Base-by-base conservation (phyloP, 192 early-diverging fungal species). In the Entophlyctis luteolus region DNA sequence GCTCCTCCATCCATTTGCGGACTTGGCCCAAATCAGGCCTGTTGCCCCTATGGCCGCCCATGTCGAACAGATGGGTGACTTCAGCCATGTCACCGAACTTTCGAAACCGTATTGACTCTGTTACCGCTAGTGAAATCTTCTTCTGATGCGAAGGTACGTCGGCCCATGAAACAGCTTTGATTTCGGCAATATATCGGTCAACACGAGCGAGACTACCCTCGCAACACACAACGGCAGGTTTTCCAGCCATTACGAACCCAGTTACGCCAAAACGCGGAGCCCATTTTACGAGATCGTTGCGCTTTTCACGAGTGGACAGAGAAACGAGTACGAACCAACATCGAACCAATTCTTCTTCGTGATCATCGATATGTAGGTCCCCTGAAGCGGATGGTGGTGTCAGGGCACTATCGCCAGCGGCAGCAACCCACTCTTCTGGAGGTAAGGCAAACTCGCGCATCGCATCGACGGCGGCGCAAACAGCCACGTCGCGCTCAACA, bases 321-420 rank as follows among this genome's bases (percentile, higher is more conserved):
- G 46, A 49, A 34, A 63, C 32, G 47, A 63, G 60, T 12, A 63
- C 47, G 47, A 63, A 63, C 60, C 60, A 63, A 33, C 10, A 63
- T 16, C 60, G 42, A 2, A 27, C 12, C 14, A 53, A 28, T 27
- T 45, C 42, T 14, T 14, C 12, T 25, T 53, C 18, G 1, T 20
- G 18, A 2, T 53, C 50, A 16, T 16, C 14, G 12, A 28, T 53
- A 14, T 53, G 16, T 53, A 0, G n/a, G n/a, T n/a, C 3, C 50
- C 12, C 25, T n/a, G n/a, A 14, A 12, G 50, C 50, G 22, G 14
- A 12, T 53, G 16, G 0, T 10, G 32, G 8, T 1, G 0, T 25
- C 10, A 36, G 10, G 23, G 16, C 29, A 12, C 33, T 46, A 29
- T 16, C 18, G 22, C n/a, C 23, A n/a, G 5, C 58, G 18, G 0